Evolutionary conservation across 2,329 filamentous ascomycete species (phyloP), one percentile per base, ranked within the genome.

Genomic region (Colletotrichum brevisporum): DNA sequence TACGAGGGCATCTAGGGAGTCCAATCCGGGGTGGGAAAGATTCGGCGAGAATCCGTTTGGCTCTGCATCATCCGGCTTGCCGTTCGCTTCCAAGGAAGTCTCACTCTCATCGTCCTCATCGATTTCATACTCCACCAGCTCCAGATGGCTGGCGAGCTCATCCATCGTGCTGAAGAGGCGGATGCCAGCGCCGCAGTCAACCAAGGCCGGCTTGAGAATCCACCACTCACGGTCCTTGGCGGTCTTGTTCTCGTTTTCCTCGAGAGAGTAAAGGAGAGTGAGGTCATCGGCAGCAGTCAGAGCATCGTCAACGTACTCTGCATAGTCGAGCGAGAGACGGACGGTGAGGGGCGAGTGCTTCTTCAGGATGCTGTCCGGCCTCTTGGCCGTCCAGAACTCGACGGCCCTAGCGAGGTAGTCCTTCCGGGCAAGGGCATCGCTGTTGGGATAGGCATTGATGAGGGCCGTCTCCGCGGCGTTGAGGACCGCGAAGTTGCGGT

Each of bases 141-240:
- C 80, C 0, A 82, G 74, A 10, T 79, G 74, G 26, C 75, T 72
- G 1, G 78, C 78, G 0, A 82, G 72, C 47, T 82, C 80, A 0
- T 80, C 76, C 12, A 77, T 68, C 0, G 79, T 82, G 31, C 79
- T 82, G 63, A 82, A 82, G 9, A 82, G 74, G 0, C 79, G 75
- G n/a, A 82, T 82, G 0, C 80, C 80, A 9, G 78, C 76, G 1
- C 79, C 80, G n/a, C 79, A 81, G 24, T 82, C 80, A 10, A 81
- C 76, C 68, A 82, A 72, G 0, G 80, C 79, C 2, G 80, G 79
- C 57, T 82, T 82, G 4, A 82, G 61, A 26, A 82, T 82, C 80
- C 80, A 82, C 79, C 80, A 82, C 39, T 81, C 76, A 1, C 80
- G 72, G 2, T 81, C 74, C 0, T 58, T 57, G 0, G 76, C 41